phyloP scores from a whole-genome alignment of 2,329 filamentous ascomycete species.

The Hymenoscyphus repandus region DNA sequence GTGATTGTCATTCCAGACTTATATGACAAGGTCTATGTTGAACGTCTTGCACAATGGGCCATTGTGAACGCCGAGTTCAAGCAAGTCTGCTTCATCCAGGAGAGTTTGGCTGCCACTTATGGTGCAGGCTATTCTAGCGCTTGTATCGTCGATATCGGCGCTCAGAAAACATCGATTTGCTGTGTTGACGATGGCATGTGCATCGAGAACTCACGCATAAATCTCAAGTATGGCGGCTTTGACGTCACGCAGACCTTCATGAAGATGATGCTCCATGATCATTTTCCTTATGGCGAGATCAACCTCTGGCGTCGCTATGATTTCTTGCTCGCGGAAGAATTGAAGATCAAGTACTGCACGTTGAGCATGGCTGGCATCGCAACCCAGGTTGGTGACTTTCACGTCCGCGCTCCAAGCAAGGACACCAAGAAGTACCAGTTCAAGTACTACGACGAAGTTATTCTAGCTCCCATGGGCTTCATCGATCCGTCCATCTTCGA shows the following conservation, averaged over 20 bases:
- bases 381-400: slow-evolving; percentile 83
- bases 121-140: slow-evolving; percentile 91
- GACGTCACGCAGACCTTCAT: slow-evolving; percentile 93
- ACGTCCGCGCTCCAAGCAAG: slow-evolving; percentile 80
- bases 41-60: slow-evolving; percentile 75
- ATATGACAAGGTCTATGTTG: slow-evolving; percentile 91
- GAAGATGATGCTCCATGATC: slow-evolving; percentile 96
- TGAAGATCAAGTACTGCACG: slow-evolving; percentile 90
- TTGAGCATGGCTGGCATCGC: slow-evolving; percentile 87
- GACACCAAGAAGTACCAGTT: slow-evolving; percentile 91
- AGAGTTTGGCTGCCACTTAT: slow-evolving; percentile 90
- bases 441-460: slow-evolving; percentile 95
- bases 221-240: slow-evolving; percentile 86
- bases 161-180: slow-evolving; percentile 94
- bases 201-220: slow-evolving; percentile 89
- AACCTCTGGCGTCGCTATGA: slow-evolving; percentile 88
- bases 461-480: slow-evolving; percentile 91
- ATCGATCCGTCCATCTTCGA: slow-evolving; percentile 88
- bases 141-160: slow-evolving; percentile 93
- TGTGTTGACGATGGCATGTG: slow-evolving; percentile 96
- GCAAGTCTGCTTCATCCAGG: slow-evolving; percentile 89
- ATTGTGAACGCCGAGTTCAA: slow-evolving; percentile 88
- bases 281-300: slow-evolving; percentile 93
- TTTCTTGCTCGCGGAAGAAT: slow-evolving; percentile 86
- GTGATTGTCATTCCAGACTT: slow-evolving; percentile 97